Base-by-base conservation (phyloP, 2,329 filamentous ascomycete species). In the Fusarium stilboides region DNA sequence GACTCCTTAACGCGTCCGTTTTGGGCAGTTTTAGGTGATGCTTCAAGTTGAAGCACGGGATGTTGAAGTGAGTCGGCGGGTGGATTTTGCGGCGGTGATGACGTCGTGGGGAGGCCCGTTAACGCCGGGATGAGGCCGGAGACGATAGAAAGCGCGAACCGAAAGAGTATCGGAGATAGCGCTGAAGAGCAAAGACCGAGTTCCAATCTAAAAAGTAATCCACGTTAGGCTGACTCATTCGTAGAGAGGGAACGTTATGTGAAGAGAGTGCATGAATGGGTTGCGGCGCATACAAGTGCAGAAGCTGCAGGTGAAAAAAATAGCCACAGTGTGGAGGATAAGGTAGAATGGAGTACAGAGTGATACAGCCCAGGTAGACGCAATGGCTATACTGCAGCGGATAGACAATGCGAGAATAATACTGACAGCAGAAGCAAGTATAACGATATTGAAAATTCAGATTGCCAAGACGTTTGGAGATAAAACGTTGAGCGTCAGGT, bases 1-100 rank as follows among this genome's bases (percentile, higher is more conserved):
- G 80, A 80, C 77, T 77, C 79, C 81, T 82, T 82, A 79, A 80
- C 72, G 79, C 78, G 80, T 84, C 84, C 85, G 85, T 86, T 78
- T 82, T 85, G 79, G 77, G 77, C 74, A 77, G 77, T 78, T 77
- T 74, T 70, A 75, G 73, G 74, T 71, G 75, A 71, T 65, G 62
- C 62, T 59, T 68, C 62, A 64, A 68, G 63, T 68, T 70, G 70
- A 74, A 69, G 61, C 61, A 64, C 71, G 51, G 68, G 58, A 61
- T 57, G 59, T 58, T 51, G 65, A 61, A 58, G 54, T 65, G 62
- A 73, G 53, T 62, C 55, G 57, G 61, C 59, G 55, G 54, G 62
- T 66, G 66, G 68, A 45, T 71, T 72, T 73, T 65, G 58, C 70
- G 72, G 69, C 64, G 73, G 59, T 73, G 60, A 75, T 73, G 71